Conservation (phyloP, 345 rosid genomes). For the Excoecaria cochinchinensis region DNA sequence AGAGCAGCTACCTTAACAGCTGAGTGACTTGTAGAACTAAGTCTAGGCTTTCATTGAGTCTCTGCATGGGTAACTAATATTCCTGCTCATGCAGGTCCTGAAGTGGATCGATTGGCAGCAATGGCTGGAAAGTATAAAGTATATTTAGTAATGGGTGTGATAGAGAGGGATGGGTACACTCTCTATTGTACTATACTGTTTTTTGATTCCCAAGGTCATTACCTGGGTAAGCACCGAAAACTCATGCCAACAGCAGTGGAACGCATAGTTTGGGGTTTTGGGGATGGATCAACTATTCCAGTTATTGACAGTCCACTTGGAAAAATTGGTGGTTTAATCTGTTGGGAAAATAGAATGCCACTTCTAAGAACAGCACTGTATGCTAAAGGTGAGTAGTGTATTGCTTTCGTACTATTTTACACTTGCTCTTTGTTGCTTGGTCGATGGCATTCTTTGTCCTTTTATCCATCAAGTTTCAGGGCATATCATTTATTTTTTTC, state of each 20-base stretch:
- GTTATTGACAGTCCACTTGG: conserved; percentile 79
- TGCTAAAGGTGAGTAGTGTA: conserved; percentile 63
- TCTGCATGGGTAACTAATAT: not conserved
- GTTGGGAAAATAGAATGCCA: conserved; percentile 98
- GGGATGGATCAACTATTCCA: conserved; percentile 90
- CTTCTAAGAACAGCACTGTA: conserved; percentile 90
- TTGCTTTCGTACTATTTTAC: no score
- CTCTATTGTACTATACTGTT: conserved; percentile 74
- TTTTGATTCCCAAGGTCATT: conserved; percentile 77
- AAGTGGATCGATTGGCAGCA: conserved; percentile 71
- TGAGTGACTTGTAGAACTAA: not conserved
- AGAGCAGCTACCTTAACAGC: not conserved
- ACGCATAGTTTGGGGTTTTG: conserved; percentile 92
- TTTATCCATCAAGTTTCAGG: not conserved
- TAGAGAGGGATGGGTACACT: conserved; percentile 93
- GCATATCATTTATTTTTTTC: not conserved
- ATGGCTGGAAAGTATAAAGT: conserved; percentile 90
- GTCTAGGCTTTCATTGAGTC: not conserved
- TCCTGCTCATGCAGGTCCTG: conserved; percentile 55
- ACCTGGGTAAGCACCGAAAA: conserved; percentile 88
- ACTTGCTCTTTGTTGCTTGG: not conserved
- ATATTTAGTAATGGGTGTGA: conserved; percentile 84
- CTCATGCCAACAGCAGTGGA: conserved; percentile 89
- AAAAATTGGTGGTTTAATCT: conserved; percentile 86
- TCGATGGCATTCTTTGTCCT: not conserved